phyloP scores from a whole-genome alignment of 108 stramenopile species.

The Aurantiochytrium sp. region DNA sequence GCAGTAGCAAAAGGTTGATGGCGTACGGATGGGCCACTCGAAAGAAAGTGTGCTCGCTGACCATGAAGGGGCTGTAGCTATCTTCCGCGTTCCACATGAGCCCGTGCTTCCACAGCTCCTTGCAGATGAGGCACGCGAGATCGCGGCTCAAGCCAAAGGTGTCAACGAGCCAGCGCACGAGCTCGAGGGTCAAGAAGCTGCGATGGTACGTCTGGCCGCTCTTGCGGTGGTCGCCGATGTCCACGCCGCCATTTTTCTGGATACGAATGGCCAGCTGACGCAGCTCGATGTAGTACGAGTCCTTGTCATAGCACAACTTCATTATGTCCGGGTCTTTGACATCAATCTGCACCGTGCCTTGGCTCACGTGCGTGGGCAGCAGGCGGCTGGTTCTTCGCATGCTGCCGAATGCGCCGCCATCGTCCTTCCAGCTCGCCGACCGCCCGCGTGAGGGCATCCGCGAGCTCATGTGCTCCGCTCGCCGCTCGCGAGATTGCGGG shows the following conservation, averaged over 20 bases:
- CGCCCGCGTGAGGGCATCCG: too few relatives aligned
- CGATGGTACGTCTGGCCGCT: not conserved
- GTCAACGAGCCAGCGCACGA: not conserved
- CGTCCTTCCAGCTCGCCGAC: too few relatives aligned
- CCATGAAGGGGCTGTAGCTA: not conserved
- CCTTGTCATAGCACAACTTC: not conserved
- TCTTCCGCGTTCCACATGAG: not conserved
- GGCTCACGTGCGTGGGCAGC: not conserved
- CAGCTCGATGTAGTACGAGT: not conserved
- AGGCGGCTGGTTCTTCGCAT: not conserved
- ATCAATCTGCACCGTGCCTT: not conserved
- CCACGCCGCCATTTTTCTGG: slow-evolving; percentile 21
- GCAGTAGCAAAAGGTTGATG: not conserved
- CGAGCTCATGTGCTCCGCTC: too few relatives aligned
- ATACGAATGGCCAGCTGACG: slow-evolving; percentile 16
- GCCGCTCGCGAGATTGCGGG: too few relatives aligned
- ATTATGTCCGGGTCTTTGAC: not conserved
- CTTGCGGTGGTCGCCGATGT: not conserved
- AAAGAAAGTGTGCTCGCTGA: not conserved
- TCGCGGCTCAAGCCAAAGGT: not conserved
- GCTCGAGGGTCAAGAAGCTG: not conserved
- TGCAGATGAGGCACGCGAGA: not conserved
- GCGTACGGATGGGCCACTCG: slow-evolving; percentile 2
- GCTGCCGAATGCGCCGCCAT: too few relatives aligned
- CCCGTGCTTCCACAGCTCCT: slow-evolving; percentile 22